Percentiles rank a stretch among this genome's conserved stretches.
Conservation (phyloP, 441 rosid species). For the Gossypium gossypioides region DNA sequence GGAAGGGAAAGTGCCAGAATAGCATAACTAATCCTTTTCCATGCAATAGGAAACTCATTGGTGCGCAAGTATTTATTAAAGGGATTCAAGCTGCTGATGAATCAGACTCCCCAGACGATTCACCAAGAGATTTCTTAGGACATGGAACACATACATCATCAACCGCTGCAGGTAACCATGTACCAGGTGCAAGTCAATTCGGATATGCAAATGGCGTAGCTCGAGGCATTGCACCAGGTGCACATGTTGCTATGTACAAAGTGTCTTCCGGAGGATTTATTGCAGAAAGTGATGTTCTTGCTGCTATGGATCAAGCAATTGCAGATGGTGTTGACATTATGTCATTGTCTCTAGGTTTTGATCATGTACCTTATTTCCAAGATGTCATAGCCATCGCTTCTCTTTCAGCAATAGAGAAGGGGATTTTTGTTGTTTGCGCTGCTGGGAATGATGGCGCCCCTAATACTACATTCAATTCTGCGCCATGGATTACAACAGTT, state of each 20-base stretch:
- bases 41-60: conserved; percentile 34
- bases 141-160: conserved; percentile 50
- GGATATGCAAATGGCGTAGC: conserved; percentile 30
- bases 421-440: conserved; percentile 23
- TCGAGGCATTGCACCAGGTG: conserved; percentile 24
- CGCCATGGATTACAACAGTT: conserved; percentile 25
- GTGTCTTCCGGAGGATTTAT: conserved; percentile 12
- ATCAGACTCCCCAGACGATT: conserved; percentile 15
- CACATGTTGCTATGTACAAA: conserved; percentile 30
- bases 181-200: conserved; percentile 15
- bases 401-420: conserved; percentile 23
- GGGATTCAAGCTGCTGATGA: conserved; percentile 20
- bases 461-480: conserved; percentile 19
- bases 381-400: conserved; percentile 26
- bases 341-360: conserved; percentile 27
- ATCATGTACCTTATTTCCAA: conserved; percentile 14
- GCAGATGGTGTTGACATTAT: conserved; percentile 31
- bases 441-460: conserved; percentile 22
- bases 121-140: conserved; percentile 31
- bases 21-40: conserved; percentile 18
- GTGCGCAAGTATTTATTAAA: conserved; percentile 29
- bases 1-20: conserved; percentile 42
- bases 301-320: conserved; percentile 35
- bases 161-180: conserved; percentile 36
- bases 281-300: conserved; percentile 23